These are phyloP conservation scores for Aspergillus neoniger DNA, from an alignment of 2,329 filamentous ascomycete species.

Conservation along the genomic window DNA sequence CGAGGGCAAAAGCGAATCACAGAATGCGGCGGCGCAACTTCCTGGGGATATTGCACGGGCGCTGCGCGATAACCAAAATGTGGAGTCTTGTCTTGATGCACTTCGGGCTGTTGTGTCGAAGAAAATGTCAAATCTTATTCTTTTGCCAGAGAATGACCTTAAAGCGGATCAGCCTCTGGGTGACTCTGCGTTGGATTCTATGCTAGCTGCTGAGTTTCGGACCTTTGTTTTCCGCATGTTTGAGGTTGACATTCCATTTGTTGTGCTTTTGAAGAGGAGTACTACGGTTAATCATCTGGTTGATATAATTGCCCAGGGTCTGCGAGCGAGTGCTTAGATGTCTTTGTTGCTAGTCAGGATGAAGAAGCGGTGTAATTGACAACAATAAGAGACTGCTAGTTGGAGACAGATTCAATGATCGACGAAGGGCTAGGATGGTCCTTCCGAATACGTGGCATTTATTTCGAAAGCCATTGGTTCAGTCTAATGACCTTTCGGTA, in stretches of 20 bases:
- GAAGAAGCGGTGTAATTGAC: no score
- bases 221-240: conserved; percentile 23
- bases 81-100: neutral
- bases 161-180: conserved; percentile 7
- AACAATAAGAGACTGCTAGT: no score
- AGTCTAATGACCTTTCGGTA: no score
- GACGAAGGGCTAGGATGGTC: no score
- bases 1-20: neutral
- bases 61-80: neutral
- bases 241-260: conserved; percentile 23
- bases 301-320: neutral
- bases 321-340: no score
- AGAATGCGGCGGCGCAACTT: neutral
- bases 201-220: conserved; percentile 30
- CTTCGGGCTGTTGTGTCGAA: neutral
- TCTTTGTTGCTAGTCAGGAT: no score
- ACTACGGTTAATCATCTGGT: neutral
- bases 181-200: conserved; percentile 26
- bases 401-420: no score
- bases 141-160: neutral
- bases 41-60: neutral
- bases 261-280: neutral
- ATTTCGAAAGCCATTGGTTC: no score
- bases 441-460: no score
- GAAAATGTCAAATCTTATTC: neutral